Conservation (phyloP, 2,329 filamentous ascomycete genomes). For the Colletotrichum gigasporum region DNA sequence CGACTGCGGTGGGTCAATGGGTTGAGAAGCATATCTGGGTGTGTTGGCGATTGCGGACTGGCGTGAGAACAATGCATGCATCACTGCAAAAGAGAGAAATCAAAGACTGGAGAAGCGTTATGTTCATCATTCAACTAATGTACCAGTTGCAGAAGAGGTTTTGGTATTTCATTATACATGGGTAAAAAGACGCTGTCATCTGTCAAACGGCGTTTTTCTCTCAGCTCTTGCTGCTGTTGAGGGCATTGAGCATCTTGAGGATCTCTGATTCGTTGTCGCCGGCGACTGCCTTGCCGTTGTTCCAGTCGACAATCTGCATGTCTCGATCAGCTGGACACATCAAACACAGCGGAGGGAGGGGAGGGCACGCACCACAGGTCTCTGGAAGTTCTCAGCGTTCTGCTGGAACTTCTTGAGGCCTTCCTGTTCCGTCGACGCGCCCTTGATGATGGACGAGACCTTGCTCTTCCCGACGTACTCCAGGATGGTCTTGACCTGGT, state of each 20-base stretch:
- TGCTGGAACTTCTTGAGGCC: conserved; percentile 82
- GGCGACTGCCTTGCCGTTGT: conserved; percentile 81
- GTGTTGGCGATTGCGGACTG: no score
- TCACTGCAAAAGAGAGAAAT: not conserved
- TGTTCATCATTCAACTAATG: conserved; percentile 25
- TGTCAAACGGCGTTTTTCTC: not conserved
- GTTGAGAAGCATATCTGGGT: no score
- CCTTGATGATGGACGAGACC: conserved; percentile 72
- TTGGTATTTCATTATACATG: conserved; percentile 18
- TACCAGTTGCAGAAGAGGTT: not conserved
- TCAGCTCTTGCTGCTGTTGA: conserved; percentile 44
- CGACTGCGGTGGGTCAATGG: no score
- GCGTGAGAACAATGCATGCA: no score
- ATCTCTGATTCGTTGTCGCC: conserved; percentile 91
- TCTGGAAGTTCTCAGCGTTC: conserved; percentile 72
- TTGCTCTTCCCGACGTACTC: conserved; percentile 78
- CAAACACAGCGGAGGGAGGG: not conserved
- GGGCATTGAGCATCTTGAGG: conserved; percentile 76
- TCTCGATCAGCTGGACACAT: not conserved
- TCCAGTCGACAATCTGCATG: conserved; percentile 83
- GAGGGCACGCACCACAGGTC: conserved; percentile 74
- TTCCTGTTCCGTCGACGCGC: conserved; percentile 78
- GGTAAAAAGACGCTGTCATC: not conserved
- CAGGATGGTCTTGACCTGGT: conserved; percentile 85
- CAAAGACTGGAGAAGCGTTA: not conserved